These are phyloP conservation scores for Acanthamoeba polyphaga DNA, from an alignment of 208 protist species.

Conservation along the genomic window DNA sequence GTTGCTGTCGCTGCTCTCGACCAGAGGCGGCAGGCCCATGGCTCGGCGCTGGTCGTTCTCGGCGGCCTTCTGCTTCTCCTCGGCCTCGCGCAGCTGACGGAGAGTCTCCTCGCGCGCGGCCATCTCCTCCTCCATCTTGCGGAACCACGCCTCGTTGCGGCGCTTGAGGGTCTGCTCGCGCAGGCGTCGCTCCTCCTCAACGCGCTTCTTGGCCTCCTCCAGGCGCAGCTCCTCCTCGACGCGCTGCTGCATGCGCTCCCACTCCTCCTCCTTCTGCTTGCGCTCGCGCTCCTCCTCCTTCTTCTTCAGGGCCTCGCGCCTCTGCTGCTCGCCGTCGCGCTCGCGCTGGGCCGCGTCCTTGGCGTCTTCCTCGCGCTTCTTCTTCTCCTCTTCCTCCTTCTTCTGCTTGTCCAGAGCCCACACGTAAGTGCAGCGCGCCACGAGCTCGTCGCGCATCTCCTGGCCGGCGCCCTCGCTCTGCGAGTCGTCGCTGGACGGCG, in stretches of 20 bases:
- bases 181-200: neutral
- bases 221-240: constrained; percentile 30
- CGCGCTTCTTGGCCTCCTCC: constrained; percentile 25
- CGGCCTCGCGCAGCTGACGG: constrained; percentile 21
- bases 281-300: constrained; percentile 9
- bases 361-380: constrained; percentile 21
- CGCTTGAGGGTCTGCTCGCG: constrained; percentile 49
- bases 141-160: constrained; percentile 37
- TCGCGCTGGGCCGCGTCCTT: neutral
- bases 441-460: neutral
- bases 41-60: neutral
- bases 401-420: constrained; percentile 37
- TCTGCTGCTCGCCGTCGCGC: neutral
- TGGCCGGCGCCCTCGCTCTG: neutral
- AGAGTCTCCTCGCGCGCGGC: constrained; percentile 31
- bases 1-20: constrained; percentile 6
- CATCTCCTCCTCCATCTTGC: constrained; percentile 59
- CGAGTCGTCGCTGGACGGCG: neutral
- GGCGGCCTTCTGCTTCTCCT: neutral
- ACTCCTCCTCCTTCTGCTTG: neutral
- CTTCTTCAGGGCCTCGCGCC: neutral
- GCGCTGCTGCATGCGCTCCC: constrained; percentile 37
- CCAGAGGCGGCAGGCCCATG: neutral
- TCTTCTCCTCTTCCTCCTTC: constrained; percentile 29
- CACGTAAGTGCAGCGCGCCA: constrained; percentile 25